Conservation (phyloP, 148 eudicot genomes). For the Vaccinium corymbosum region DNA sequence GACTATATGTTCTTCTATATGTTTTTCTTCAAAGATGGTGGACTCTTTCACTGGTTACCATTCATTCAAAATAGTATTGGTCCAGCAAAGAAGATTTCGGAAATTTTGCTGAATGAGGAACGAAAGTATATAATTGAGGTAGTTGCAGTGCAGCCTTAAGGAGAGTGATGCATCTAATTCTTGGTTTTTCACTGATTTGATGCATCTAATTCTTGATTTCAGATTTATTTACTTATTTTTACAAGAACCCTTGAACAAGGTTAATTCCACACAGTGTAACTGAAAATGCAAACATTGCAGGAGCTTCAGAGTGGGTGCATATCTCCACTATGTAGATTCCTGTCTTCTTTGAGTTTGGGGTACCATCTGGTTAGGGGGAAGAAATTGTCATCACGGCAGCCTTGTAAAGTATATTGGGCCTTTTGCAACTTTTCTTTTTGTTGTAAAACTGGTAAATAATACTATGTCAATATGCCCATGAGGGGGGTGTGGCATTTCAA, state of each 20-base stretch:
- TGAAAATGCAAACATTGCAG: background rate
- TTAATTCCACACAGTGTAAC: background rate
- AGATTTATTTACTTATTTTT: background rate
- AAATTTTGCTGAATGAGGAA: background rate
- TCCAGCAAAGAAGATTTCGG: background rate
- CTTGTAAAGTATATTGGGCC: background rate
- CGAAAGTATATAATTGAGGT: background rate
- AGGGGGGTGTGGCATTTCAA: background rate
- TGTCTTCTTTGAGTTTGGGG: background rate
- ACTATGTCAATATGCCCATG: background rate
- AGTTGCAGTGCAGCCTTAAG: background rate
- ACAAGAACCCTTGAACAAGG: background rate
- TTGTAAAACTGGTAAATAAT: background rate
- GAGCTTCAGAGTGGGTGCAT: background rate
- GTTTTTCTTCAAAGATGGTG: background rate
- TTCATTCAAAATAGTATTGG: background rate
- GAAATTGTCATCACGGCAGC: background rate
- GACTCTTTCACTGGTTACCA: background rate
- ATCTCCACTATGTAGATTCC: background rate
- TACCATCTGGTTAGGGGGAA: background rate
- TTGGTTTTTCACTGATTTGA: background rate
- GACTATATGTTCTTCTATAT: background rate
- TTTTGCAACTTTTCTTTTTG: background rate
- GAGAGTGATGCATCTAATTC: background rate
- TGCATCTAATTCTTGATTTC: background rate